Conservation (phyloP, 352 stramenopile species). For the Aphanomyces cochlioides region DNA sequence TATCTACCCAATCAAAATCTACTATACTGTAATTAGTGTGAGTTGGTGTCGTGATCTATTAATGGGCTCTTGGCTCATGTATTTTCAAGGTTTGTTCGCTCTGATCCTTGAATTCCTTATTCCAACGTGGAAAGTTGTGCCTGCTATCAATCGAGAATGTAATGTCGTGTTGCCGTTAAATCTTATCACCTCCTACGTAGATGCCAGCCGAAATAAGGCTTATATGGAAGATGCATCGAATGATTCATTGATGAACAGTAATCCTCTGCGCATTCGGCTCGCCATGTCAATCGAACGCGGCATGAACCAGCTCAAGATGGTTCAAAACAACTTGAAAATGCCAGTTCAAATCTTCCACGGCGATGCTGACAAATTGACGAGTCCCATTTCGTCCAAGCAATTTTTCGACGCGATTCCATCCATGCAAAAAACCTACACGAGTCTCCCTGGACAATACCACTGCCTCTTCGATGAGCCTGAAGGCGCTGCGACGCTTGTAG, state of each 20-base stretch:
- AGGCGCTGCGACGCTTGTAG: not conserved
- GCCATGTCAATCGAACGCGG: not conserved
- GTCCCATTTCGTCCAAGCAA: slow-evolving; percentile 13
- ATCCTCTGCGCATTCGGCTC: slow-evolving; percentile 8
- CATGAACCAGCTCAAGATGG: not conserved
- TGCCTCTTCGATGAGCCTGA: slow-evolving; percentile 24
- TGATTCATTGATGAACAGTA: slow-evolving; percentile 9
- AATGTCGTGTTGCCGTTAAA: not conserved
- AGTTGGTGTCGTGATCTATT: too few species aligned
- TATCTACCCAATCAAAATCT: too few species aligned
- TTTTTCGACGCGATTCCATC: slow-evolving; percentile 14
- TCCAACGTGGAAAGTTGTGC: slow-evolving; percentile 21
- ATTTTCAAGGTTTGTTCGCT: not conserved
- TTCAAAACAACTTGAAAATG: not conserved
- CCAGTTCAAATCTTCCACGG: slow-evolving; percentile 19
- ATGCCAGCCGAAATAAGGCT: slow-evolving; percentile 6
- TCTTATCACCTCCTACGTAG: not conserved
- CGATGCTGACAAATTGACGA: slow-evolving; percentile 14
- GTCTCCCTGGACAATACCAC: slow-evolving; percentile 20
- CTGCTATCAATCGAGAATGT: slow-evolving; percentile 15
- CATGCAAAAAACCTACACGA: slow-evolving; percentile 6
- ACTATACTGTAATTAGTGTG: too few species aligned
- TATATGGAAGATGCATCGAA: slow-evolving; percentile 13
- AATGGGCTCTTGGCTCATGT: not conserved
- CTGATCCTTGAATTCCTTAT: not conserved